phyloP scores from a whole-genome alignment of 2,329 filamentous ascomycete species.

The Pestalotiopsis sp. region DNA sequence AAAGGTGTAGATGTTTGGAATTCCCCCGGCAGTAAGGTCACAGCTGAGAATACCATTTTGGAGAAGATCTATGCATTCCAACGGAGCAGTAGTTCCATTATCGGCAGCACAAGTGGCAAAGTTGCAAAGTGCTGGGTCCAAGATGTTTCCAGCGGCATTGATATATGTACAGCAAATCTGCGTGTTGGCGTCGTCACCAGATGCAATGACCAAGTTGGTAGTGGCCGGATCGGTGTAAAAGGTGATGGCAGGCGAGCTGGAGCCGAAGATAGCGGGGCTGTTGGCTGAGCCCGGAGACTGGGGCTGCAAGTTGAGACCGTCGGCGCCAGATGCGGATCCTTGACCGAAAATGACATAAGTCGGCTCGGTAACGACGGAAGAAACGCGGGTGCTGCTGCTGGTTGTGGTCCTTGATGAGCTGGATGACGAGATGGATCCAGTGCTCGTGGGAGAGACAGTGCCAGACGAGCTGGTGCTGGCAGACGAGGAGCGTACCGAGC shows the following conservation, averaged over 20 bases:
- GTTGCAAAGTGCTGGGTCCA: neutral
- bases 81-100: neutral
- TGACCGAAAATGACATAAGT: neutral
- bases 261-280: neutral
- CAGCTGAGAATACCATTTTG: neutral
- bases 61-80: neutral
- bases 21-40: neutral
- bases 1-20: neutral
- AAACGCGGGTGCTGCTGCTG: neutral
- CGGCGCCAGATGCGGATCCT: neutral
- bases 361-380: neutral
- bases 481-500: neutral
- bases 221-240: neutral
- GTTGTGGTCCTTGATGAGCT: neutral
- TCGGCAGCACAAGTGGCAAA: neutral
- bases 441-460: neutral
- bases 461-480: neutral
- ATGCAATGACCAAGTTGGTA: neutral
- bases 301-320: neutral
- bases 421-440: neutral
- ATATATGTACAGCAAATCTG: constrained; percentile 2
- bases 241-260: neutral
- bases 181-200: neutral
- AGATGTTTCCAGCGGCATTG: neutral
- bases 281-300: neutral